These are phyloP conservation scores for Candolleomyces efflorescens DNA, from an alignment of 768 basidiomycete species.

Conservation along the genomic window DNA sequence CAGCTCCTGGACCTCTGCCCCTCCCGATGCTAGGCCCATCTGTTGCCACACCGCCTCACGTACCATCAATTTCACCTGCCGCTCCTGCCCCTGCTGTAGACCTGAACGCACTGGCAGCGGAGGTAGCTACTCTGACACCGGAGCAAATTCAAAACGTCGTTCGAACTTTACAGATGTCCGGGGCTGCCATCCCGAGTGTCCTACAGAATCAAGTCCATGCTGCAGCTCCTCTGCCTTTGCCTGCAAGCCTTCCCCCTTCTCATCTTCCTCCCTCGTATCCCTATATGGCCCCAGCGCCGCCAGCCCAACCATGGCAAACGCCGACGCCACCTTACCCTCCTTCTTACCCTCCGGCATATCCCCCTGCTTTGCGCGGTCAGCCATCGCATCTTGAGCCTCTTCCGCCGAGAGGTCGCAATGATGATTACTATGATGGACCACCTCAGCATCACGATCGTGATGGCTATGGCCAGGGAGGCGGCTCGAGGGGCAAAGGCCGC, in stretches of 20 bases:
- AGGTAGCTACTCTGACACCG: slow-evolving; percentile 70
- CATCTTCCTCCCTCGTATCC: slow-evolving; percentile 13
- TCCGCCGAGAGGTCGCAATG: slow-evolving; percentile 8
- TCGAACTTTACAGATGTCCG: slow-evolving; percentile 38
- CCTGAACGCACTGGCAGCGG: slow-evolving; percentile 56
- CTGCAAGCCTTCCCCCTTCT: slow-evolving; percentile 8
- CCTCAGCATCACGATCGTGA: slow-evolving; percentile 26
- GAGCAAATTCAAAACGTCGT: slow-evolving; percentile 73
- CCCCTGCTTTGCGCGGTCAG: slow-evolving; percentile 6
- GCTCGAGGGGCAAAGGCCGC: slow-evolving; percentile 31
- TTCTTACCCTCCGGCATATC: slow-evolving; percentile 14
- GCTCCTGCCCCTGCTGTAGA: slow-evolving; percentile 18
- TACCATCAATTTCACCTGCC: slow-evolving; percentile 17
- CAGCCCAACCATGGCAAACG: slow-evolving; percentile 7
- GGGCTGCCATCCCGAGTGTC: slow-evolving; percentile 19
- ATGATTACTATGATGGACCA: slow-evolving; percentile 9
- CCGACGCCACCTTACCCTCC: slow-evolving; percentile 8
- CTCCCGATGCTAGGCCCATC: not conserved
- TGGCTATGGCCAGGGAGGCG: slow-evolving; percentile 28
- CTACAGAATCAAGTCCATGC: slow-evolving; percentile 15
- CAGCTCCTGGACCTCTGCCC: not conserved
- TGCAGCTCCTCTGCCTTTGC: slow-evolving; percentile 16
- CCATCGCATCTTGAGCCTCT: slow-evolving; percentile 16
- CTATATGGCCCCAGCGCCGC: not conserved
- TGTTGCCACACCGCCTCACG: not conserved